phyloP scores from a whole-genome alignment of 352 stramenopile species.

The Globisporangium radiosum region DNA sequence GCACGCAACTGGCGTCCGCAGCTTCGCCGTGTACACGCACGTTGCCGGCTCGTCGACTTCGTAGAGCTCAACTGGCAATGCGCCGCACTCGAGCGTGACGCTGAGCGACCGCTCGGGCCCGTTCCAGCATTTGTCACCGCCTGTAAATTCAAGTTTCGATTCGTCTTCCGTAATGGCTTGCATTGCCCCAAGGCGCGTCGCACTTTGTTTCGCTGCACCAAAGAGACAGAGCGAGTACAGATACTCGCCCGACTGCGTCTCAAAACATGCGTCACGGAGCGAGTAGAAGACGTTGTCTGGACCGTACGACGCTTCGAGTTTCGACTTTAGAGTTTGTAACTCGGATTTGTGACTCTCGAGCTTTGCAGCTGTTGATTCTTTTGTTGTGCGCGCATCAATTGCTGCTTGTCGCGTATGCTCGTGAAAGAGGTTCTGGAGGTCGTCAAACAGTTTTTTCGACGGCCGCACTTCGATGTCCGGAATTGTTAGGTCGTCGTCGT shows the following conservation, averaged over 20 bases:
- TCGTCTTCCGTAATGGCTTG: constrained; percentile 21
- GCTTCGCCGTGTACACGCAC: constrained; percentile 80
- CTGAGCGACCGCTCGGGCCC: constrained; percentile 73
- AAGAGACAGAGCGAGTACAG: constrained; percentile 86
- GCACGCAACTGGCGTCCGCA: constrained; percentile 76
- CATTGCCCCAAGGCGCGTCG: constrained; percentile 70
- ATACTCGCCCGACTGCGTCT: constrained; percentile 67
- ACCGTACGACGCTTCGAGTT: constrained; percentile 56
- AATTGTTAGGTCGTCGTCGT: constrained; percentile 36
- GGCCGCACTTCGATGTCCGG: constrained; percentile 54
- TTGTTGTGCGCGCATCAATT: constrained; percentile 32
- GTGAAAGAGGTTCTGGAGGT: constrained; percentile 19
- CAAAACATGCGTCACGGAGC: constrained; percentile 67
- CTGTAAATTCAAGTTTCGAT: constrained; percentile 42
- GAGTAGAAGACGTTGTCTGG: constrained; percentile 53
- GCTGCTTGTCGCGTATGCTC: constrained; percentile 44
- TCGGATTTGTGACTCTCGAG: constrained; percentile 19
- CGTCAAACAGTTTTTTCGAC: constrained; percentile 50
- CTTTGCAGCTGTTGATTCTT: constrained; percentile 26
- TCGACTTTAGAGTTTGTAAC: constrained; percentile 23
- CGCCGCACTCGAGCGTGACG: constrained; percentile 66
- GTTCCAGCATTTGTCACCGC: constrained; percentile 85
- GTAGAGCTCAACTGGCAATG: constrained; percentile 51
- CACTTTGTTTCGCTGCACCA: constrained; percentile 73
- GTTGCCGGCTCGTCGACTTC: constrained; percentile 78